Percentiles rank a stretch among this genome's conserved stretches.
Evolutionary conservation across 495 filamentous ascomycete species (phyloP).

Genomic region (Hyaloscypha variabilis): DNA sequence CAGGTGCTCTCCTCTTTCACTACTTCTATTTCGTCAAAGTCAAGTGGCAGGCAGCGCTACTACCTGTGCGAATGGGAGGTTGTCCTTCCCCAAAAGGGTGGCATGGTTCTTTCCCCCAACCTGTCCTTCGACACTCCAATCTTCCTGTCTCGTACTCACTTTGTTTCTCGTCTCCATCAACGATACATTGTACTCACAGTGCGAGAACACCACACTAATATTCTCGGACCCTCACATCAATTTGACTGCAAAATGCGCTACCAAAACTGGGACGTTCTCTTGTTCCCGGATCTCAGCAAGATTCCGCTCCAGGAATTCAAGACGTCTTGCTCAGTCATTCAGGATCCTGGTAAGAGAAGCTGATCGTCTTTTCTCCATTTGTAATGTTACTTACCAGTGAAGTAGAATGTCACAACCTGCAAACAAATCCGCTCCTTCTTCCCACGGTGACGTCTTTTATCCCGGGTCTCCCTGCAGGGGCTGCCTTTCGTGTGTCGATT

Average conservation of each 20-base stretch:
- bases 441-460: constrained; percentile 80
- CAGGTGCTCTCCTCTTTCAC: no score
- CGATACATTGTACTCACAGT: no score
- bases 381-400: not conserved
- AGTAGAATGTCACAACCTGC: constrained; percentile 25
- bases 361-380: no score
- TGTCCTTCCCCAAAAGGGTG: not conserved
- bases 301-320: constrained; percentile 86
- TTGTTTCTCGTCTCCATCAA: no score
- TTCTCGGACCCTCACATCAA: not conserved
- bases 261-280: constrained; percentile 82
- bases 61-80: not conserved
- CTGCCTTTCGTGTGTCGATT: constrained; percentile 74
- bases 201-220: no score
- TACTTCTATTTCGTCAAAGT: not conserved
- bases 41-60: not conserved
- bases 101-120: not conserved
- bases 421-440: constrained; percentile 47
- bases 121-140: not conserved
- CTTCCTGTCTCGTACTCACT: no score
- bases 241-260: constrained; percentile 65
- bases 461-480: constrained; percentile 61
- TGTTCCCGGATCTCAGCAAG: constrained; percentile 67
- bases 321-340: constrained; percentile 76
- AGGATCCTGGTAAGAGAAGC: constrained; percentile 59